Percentiles rank a stretch among this genome's conserved stretches.
These are phyloP conservation scores for Immersiporthe knoxdaviesiana DNA, from an alignment of 2,329 filamentous ascomycete genomes.

Conservation along the genomic window DNA sequence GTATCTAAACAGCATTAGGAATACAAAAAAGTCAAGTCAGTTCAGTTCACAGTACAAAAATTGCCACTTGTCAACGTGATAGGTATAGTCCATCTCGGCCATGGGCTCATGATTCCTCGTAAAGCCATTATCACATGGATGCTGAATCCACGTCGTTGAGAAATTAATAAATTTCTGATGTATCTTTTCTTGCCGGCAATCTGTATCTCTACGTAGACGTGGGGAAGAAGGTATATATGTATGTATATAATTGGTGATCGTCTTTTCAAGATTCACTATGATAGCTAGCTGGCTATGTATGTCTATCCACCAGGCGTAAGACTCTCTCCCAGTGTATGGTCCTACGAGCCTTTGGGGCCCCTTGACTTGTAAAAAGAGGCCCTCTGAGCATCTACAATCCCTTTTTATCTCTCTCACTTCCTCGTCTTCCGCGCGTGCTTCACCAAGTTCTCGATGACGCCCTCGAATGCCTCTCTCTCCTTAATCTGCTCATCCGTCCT, in stretches of 20 bases:
- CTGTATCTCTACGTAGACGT: neutral
- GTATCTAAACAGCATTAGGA: conserved; percentile 20
- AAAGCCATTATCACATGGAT: no score
- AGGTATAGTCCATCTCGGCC: neutral
- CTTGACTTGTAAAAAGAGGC: neutral
- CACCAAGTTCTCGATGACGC: conserved; percentile 94
- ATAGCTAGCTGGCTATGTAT: neutral
- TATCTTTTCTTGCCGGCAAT: neutral
- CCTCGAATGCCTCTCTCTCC: conserved; percentile 92
- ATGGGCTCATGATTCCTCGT: neutral
- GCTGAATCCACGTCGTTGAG: no score
- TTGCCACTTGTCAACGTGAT: neutral
- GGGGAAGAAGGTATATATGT: neutral
- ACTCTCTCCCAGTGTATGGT: neutral
- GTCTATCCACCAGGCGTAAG: neutral
- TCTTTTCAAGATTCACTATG: neutral
- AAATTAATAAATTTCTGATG: neutral
- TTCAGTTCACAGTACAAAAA: conserved; percentile 7
- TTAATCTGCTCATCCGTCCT: conserved; percentile 83
- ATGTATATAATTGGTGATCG: neutral
- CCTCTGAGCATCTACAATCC: neutral
- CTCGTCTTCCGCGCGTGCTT: conserved; percentile 86
- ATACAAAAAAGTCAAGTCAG: conserved; percentile 26
- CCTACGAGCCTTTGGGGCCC: neutral
- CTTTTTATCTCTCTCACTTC: conserved; percentile 60